Evolutionary conservation across 108 stramenopile species (phyloP).

Genomic region (Pseudonitzschia pungens): DNA sequence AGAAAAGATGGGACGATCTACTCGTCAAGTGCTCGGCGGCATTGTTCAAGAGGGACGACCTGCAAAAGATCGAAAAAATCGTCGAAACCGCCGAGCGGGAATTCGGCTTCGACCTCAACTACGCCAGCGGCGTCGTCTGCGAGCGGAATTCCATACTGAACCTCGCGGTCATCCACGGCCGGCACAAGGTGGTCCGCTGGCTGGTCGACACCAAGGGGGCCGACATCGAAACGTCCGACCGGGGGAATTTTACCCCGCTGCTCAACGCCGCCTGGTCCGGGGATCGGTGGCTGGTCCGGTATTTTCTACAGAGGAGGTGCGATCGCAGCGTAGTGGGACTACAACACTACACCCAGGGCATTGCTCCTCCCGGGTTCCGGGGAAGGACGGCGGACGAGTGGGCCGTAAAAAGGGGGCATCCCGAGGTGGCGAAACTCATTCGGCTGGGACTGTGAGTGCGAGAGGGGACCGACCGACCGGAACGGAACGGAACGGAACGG

Average conservation of each 20-base stretch:
- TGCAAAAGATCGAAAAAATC: constrained; percentile 69
- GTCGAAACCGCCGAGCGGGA: constrained; percentile 48
- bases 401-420: constrained; percentile 64
- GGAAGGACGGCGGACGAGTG: constrained; percentile 79
- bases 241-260: constrained; percentile 81
- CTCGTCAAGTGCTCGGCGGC: constrained; percentile 46
- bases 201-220: constrained; percentile 67
- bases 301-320: constrained; percentile 56
- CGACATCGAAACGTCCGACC: constrained; percentile 73
- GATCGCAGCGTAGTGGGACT: constrained; percentile 61
- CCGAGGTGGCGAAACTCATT: constrained; percentile 72
- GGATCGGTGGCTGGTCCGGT: constrained; percentile 67
- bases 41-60: constrained; percentile 63
- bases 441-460: constrained; percentile 46
- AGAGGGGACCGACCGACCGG: too few relatives aligned
- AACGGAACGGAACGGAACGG: too few relatives aligned
- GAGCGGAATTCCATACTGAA: constrained; percentile 83
- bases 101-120: constrained; percentile 71
- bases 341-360: constrained; percentile 62
- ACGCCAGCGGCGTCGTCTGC: constrained; percentile 72
- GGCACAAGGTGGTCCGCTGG: constrained; percentile 78
- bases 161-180: constrained; percentile 67
- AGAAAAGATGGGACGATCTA: constrained; percentile 71
- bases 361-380: constrained; percentile 67
- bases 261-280: constrained; percentile 79